Conservation (phyloP, 176 grass and related monocot species). For the Musa schizocarpa region DNA sequence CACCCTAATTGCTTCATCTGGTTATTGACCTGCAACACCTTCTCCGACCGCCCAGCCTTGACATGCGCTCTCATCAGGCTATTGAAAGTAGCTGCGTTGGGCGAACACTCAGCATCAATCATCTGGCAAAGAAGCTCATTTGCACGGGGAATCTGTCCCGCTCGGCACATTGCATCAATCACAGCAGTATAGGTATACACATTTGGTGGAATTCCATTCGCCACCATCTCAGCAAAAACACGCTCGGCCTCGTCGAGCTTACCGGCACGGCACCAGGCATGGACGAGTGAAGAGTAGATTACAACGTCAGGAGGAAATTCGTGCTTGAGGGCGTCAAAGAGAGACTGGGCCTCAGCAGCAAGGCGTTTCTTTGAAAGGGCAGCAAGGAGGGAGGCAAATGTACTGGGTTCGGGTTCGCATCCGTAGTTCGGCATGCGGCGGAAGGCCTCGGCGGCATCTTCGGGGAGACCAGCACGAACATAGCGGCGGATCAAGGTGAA, state of each 20-base stretch:
- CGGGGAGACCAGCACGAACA: constrained; percentile 43
- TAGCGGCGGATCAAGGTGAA: constrained; percentile 51
- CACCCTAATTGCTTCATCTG: constrained; percentile 77
- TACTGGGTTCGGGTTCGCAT: constrained; percentile 32
- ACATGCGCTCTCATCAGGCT: constrained; percentile 62
- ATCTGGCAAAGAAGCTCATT: constrained; percentile 82
- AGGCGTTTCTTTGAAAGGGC: constrained; percentile 74
- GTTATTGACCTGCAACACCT: constrained; percentile 88
- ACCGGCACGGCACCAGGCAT: constrained; percentile 70
- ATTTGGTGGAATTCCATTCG: constrained; percentile 55
- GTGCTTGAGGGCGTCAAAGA: constrained; percentile 62
- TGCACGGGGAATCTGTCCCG: constrained; percentile 63
- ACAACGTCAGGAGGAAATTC: constrained; percentile 63
- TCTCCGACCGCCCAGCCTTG: constrained; percentile 55
- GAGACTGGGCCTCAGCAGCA: constrained; percentile 49
- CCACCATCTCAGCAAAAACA: constrained; percentile 58
- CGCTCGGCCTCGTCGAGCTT: constrained; percentile 57
- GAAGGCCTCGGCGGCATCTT: constrained; percentile 56
- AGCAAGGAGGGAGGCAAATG: constrained; percentile 46
- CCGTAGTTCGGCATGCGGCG: constrained; percentile 62
- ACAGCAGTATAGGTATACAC: constrained; percentile 85
- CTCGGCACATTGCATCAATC: constrained; percentile 88
- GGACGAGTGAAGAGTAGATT: constrained; percentile 58
- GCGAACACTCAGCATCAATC: constrained; percentile 61
- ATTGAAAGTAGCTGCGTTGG: constrained; percentile 71